phyloP scores from a whole-genome alignment of 495 filamentous ascomycete genomes.

The Aspergillus nidulans region DNA sequence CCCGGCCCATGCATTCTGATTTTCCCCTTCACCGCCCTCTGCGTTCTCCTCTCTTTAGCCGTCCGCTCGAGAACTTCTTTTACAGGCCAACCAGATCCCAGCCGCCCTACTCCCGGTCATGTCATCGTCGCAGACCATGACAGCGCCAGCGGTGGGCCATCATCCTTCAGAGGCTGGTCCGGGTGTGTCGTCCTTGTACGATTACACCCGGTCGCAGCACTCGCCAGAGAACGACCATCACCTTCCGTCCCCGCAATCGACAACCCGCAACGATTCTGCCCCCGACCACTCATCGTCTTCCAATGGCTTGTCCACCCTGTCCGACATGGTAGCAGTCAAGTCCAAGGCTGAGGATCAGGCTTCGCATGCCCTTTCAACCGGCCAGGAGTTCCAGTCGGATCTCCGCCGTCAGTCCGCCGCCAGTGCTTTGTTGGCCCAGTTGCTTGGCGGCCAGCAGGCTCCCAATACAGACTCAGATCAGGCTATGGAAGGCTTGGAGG shows the following conservation, averaged over 20 bases:
- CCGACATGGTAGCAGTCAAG: slow-evolving; percentile 32
- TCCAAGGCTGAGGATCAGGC: slow-evolving; percentile 23
- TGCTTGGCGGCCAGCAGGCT: slow-evolving; percentile 34
- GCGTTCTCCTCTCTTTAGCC: slow-evolving; percentile 22
- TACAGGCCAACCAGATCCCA: slow-evolving; percentile 17
- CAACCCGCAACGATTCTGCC: slow-evolving; percentile 43
- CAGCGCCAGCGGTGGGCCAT: slow-evolving; percentile 50
- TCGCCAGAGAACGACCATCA: slow-evolving; percentile 19
- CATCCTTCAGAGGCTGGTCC: slow-evolving; percentile 45
- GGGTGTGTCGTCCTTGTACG: slow-evolving; percentile 36
- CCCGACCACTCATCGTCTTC: slow-evolving; percentile 25
- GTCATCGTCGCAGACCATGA: slow-evolving; percentile 55
- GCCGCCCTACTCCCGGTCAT: slow-evolving; percentile 34
- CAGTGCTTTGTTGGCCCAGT: slow-evolving; percentile 42
- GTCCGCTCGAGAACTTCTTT: slow-evolving; percentile 14
- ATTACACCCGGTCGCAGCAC: slow-evolving; percentile 33
- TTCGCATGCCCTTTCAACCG: not conserved
- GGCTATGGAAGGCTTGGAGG: slow-evolving; percentile 6
- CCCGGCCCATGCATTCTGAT: slow-evolving; percentile 5
- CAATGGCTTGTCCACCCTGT: slow-evolving; percentile 28
- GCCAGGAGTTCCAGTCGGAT: slow-evolving; percentile 16
- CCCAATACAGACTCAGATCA: slow-evolving; percentile 1
- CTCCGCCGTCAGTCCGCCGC: slow-evolving; percentile 36
- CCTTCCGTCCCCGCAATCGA: slow-evolving; percentile 38
- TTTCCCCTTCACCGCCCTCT: slow-evolving; percentile 27